These are phyloP conservation scores for Straminergon stramineum DNA, from an alignment of 225 moss, liverwort and hornwort species.

Conservation along the genomic window DNA sequence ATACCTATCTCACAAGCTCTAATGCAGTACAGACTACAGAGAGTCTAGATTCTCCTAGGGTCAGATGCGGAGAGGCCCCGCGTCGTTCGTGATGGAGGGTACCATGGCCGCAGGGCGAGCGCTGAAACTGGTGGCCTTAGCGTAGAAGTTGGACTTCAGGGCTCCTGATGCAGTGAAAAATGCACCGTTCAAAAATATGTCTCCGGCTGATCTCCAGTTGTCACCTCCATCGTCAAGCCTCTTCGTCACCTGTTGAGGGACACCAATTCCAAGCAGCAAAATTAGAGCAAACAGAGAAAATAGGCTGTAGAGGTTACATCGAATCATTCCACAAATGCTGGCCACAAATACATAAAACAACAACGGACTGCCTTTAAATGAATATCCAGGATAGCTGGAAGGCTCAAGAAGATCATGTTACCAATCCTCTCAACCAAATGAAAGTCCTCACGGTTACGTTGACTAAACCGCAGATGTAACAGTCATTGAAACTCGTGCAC, in stretches of 20 bases:
- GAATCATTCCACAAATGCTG: background rate
- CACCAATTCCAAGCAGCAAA: background rate
- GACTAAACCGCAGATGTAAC: background rate
- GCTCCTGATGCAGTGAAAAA: constrained; percentile 66
- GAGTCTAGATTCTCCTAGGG: background rate
- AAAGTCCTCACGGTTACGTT: background rate
- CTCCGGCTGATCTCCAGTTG: constrained; percentile 78
- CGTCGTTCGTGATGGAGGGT: constrained; percentile 34
- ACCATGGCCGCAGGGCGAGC: constrained; percentile 70
- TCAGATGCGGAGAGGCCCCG: constrained; percentile 53
- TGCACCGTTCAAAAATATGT: constrained; percentile 58
- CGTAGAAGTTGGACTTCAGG: constrained; percentile 36
- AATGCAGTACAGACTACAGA: background rate
- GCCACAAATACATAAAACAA: background rate
- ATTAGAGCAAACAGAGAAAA: background rate
- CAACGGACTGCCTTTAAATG: background rate
- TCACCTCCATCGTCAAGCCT: constrained; percentile 42
- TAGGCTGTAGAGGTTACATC: background rate
- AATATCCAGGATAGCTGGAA: background rate
- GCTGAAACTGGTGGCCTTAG: constrained; percentile 55
- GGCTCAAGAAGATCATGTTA: background rate
- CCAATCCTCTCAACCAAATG: background rate
- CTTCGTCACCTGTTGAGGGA: constrained; percentile 43
- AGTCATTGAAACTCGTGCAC: background rate
- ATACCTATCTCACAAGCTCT: background rate